Base-by-base conservation (phyloP, 345 rosid genomes). In the Camelina sativa region DNA sequence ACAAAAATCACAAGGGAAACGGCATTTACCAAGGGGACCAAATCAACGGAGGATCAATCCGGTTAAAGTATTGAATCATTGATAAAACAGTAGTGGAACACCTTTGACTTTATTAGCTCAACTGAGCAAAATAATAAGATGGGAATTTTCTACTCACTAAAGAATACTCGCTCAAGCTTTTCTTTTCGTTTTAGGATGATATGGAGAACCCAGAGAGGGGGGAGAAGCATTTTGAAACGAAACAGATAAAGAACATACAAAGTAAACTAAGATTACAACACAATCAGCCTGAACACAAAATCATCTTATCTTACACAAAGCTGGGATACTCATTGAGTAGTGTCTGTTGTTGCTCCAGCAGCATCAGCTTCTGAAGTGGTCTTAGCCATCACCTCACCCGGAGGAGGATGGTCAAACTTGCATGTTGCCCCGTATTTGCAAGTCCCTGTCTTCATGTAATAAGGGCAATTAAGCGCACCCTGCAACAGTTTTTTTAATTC, bases 371-470 rank as follows among this genome's bases (percentile, higher is more conserved):
- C 84, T 25, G 80, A 67, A 62, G 82, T 52, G 51, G 80, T 80
- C 67, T 74, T 80, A 35, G 83, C 87, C 85, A 89, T 83, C 40
- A 87, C 96, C 82, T 94, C 98, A 67, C 86, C 96, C 2, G 98
- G 98, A 40, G 97, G 90, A 25, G 98, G 98, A 81, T 94, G 98
- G 77, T 94, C 98, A 75, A 91, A 94, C 84, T 82, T 91, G 80
- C 98, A 94, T 1, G 86, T 77, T 53, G 85, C 88, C 35, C 96
- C 96, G 58, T 80, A 89, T 77, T 87, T 94, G 91, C 98, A 91
- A 7, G 90, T 79, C 50, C 97, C 95, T 41, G 97, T 94, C 84
- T 87, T 91, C 98, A 94, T 85, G 78, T 94, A 94, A 69, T 91
- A 94, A 5, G 98, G 96, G 70, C 98, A 94, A 48, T 84, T 86